phyloP scores from a whole-genome alignment of 2,329 filamentous ascomycete species.

The Talaromyces sp. region DNA sequence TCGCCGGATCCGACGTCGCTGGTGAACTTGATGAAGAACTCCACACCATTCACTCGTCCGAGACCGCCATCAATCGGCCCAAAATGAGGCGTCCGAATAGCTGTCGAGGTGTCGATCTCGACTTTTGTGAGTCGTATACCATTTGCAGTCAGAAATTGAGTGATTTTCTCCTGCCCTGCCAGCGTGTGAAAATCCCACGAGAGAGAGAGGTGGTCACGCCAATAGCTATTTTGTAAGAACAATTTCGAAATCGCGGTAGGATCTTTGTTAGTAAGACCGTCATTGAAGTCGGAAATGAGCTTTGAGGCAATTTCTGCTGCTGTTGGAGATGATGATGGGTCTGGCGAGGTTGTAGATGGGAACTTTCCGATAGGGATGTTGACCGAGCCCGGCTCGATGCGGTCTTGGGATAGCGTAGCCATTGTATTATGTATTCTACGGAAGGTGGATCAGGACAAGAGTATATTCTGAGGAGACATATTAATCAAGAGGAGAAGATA shows the following conservation, averaged over 20 bases:
- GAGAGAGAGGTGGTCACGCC: constrained; percentile 57
- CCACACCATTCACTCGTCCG: constrained; percentile 51
- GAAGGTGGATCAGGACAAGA: too few relatives aligned
- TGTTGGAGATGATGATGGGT: constrained; percentile 34
- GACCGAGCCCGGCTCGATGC: constrained; percentile 52
- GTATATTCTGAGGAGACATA: neutral
- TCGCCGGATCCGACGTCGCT: constrained; percentile 54
- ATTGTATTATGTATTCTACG: neutral
- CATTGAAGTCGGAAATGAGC: constrained; percentile 40
- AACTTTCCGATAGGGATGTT: constrained; percentile 48
- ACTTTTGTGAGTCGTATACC: constrained; percentile 46
- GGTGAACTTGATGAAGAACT: constrained; percentile 55
- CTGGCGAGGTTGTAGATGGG: constrained; percentile 35
- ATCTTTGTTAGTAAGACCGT: constrained; percentile 34
- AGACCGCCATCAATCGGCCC: constrained; percentile 47
- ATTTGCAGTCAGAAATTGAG: constrained; percentile 29
- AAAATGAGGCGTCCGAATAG: constrained; percentile 44
- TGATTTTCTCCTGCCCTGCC: constrained; percentile 45
- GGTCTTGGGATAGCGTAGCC: constrained; percentile 37
- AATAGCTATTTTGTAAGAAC: constrained; percentile 53
- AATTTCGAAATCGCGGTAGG: constrained; percentile 37
- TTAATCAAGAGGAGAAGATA: neutral
- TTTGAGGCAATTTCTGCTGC: constrained; percentile 36
- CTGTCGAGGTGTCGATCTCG: constrained; percentile 45
- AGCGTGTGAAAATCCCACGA: constrained; percentile 56